phyloP scores from a whole-genome alignment of 441 rosid genomes.

The Gossypium schwendimanii region DNA sequence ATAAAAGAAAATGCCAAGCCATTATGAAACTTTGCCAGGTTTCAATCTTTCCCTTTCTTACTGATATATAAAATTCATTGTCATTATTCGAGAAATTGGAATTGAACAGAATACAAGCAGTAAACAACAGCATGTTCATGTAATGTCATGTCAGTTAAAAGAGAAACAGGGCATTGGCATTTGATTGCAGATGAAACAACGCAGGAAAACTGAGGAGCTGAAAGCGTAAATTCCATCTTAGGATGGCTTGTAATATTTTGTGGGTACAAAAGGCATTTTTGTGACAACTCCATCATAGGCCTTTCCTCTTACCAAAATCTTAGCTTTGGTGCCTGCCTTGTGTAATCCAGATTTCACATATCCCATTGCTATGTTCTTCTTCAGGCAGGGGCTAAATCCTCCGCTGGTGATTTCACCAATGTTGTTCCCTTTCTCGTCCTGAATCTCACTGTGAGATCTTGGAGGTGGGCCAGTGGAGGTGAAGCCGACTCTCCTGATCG shows the following conservation, averaged over 20 bases:
- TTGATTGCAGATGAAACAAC: neutral
- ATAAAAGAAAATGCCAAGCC: neutral
- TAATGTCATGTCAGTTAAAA: neutral
- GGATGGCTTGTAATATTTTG: conserved; percentile 84
- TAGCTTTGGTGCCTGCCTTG: conserved; percentile 76
- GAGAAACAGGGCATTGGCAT: neutral
- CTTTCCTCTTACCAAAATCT: conserved; percentile 77
- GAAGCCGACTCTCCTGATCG: conserved; percentile 77
- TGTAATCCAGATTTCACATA: conserved; percentile 86
- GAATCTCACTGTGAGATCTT: conserved; percentile 86
- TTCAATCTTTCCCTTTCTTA: neutral
- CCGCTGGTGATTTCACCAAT: conserved; percentile 93
- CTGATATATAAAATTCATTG: neutral
- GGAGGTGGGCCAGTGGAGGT: conserved; percentile 82
- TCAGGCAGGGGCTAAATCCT: conserved; percentile 90
- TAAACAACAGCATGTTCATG: neutral
- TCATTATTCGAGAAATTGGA: neutral
- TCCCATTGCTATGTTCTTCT: conserved; percentile 98
- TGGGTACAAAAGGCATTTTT: conserved; percentile 90
- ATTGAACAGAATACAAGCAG: neutral
- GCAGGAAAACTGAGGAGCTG: neutral
- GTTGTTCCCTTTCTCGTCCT: conserved; percentile 57
- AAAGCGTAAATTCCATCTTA: conserved; percentile 5
- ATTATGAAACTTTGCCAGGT: neutral
- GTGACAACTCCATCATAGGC: conserved; percentile 73